phyloP scores from a whole-genome alignment of 2,329 filamentous ascomycete genomes.

The Fusarium staphyleae region DNA sequence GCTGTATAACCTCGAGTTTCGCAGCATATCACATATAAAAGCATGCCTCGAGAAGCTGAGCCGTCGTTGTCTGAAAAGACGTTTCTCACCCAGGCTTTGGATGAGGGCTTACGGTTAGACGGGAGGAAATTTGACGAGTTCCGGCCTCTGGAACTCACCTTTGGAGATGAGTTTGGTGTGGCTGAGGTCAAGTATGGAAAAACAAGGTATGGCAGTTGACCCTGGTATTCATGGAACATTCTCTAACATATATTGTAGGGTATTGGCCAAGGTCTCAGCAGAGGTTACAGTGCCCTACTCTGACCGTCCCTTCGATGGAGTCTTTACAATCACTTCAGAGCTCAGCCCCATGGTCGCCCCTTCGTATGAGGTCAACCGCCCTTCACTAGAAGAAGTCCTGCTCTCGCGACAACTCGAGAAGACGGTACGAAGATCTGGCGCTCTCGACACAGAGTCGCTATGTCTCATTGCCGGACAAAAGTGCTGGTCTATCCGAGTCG shows the following conservation, averaged over 20 bases:
- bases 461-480: constrained; percentile 91
- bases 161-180: constrained; percentile 91
- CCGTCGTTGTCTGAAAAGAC: constrained; percentile 87
- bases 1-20: constrained; percentile 6
- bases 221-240: background rate
- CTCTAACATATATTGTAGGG: constrained; percentile 56
- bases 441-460: constrained; percentile 93
- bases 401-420: constrained; percentile 92
- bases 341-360: constrained; percentile 92
- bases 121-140: constrained; percentile 82
- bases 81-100: constrained; percentile 84
- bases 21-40: constrained; percentile 35
- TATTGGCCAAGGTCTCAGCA: constrained; percentile 84
- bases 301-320: constrained; percentile 92
- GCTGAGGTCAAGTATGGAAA: constrained; percentile 88
- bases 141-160: constrained; percentile 76
- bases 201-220: constrained; percentile 69
- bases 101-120: constrained; percentile 83
- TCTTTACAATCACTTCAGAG: constrained; percentile 92
- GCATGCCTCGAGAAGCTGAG: constrained; percentile 91
- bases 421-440: constrained; percentile 88
- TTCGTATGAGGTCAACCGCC: constrained; percentile 84
- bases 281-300: constrained; percentile 85
- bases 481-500: constrained; percentile 89
- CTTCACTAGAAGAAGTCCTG: constrained; percentile 83